Base-by-base conservation (phyloP, 768 basidiomycete genomes). In the Kwoniella botswanensis region DNA sequence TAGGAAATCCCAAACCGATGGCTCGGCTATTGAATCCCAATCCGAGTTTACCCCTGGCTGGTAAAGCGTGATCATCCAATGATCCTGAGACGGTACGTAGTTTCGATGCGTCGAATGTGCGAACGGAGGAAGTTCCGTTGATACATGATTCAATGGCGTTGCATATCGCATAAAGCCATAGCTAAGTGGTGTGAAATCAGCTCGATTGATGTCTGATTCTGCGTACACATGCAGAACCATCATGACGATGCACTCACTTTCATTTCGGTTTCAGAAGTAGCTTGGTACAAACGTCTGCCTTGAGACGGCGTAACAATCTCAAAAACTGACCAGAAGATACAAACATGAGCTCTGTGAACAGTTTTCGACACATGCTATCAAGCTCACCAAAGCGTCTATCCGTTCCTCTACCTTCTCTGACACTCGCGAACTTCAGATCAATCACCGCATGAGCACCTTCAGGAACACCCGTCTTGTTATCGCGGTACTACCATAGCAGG, bases 111-210 rank as follows among this genome's bases (percentile, higher is more conserved):
- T 82, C 80, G 59, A 82, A 79, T 7, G 78, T 78, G 3, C 80
- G 69, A 13, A 81, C 77, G 3, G 82, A 77, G 11, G 80, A 80
- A 0, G 79, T 81, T 18, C 82, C 82, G 71, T 83, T 82, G 63
- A 83, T 78, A 41, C 75, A 76, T 10, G 81, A 82, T 69, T 83
- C 81, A 55, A 83, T 80, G 43, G 82, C 82, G 67, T 83, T 83
- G 59, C 77, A 77, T 44, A 83, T 82, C 5, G 82, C 79, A 61
- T 82, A 81, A 7, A 83, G 66, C 82, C 82, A 83, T 59, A 76
- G 74, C 80, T 82, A 55, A 11, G 12, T 50, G 18, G 13, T 50
- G 3, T 2, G 43, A 65, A 18, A 12, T 43, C 3, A 26, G 35
- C 35, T 35, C 35, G 6, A 35, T 35, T 6, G 35, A 35, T 35